Percentiles rank a stretch among this genome's conserved stretches.
These are phyloP conservation scores for Croton laevigatus DNA, from an alignment of 441 rosid genomes.

Conservation along the genomic window DNA sequence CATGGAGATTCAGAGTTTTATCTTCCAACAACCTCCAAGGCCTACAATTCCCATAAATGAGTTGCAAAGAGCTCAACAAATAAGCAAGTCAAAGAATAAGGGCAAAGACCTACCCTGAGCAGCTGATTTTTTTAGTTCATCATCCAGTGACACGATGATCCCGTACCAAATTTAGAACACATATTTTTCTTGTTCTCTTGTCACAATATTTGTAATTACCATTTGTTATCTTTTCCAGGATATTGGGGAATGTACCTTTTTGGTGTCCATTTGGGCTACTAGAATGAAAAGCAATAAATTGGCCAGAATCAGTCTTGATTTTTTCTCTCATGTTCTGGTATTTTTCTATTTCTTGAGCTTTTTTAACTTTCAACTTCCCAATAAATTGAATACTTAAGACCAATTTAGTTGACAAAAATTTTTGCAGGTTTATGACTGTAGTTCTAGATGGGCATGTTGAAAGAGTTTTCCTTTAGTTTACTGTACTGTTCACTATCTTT, in stretches of 20 bases:
- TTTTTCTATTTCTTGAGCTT: slow-evolving; percentile 7
- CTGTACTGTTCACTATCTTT: background rate
- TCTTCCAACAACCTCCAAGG: no score
- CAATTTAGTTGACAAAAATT: slow-evolving; percentile 15
- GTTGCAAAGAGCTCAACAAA: no score
- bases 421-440: slow-evolving; percentile 55
- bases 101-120: no score
- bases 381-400: background rate
- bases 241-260: slow-evolving; percentile 93
- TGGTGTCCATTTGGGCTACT: slow-evolving; percentile 64
- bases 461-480: slow-evolving; percentile 34
- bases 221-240: slow-evolving; percentile 46
- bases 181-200: slow-evolving; percentile 1
- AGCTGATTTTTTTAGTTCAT: no score
- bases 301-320: slow-evolving; percentile 51
- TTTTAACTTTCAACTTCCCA: background rate
- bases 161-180: no score
- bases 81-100: no score
- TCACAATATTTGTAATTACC: slow-evolving; percentile 11
- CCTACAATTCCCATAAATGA: no score
- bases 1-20: no score
- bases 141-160: no score
- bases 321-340: slow-evolving; percentile 65
- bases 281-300: slow-evolving; percentile 40
- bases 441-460: slow-evolving; percentile 65